phyloP scores from a whole-genome alignment of 225 moss, liverwort and hornwort genomes.

The Polytrichum commune region DNA sequence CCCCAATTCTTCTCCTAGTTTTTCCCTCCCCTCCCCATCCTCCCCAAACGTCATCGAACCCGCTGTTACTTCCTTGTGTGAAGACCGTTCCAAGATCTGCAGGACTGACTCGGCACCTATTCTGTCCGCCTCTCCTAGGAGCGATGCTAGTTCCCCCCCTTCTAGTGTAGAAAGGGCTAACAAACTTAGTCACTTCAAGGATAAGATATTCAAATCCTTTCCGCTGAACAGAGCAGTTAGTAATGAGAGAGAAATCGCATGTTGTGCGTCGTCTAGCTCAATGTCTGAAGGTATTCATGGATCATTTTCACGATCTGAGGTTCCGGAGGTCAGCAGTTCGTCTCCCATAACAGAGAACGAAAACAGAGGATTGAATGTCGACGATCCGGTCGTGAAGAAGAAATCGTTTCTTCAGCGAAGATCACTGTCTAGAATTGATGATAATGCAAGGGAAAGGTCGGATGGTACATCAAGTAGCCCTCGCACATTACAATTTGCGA shows the following conservation, averaged over 20 bases:
- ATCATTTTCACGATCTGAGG: neutral
- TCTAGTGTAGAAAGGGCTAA: neutral
- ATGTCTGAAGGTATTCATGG: neutral
- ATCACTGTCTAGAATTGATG: neutral
- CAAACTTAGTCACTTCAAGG: conserved; percentile 7
- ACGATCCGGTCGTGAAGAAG: conserved; percentile 4
- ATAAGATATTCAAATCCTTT: conserved; percentile 11
- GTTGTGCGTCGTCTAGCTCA: neutral
- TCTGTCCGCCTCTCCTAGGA: neutral
- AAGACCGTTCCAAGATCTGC: neutral
- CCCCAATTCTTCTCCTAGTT: neutral
- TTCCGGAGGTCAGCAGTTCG: no score
- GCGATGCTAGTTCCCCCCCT: neutral
- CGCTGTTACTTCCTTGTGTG: no score
- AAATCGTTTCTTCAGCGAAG: conserved; percentile 11
- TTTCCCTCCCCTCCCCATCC: neutral
- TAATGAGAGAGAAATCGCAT: neutral
- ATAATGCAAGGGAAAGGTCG: neutral
- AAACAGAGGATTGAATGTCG: no score
- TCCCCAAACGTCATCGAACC: no score
- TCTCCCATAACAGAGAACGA: no score
- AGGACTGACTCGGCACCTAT: neutral
- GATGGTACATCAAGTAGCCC: conserved; percentile 4
- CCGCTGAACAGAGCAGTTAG: conserved; percentile 2
- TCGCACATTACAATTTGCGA: conserved; percentile 5